Evolutionary conservation across 2,329 filamentous ascomycete species (phyloP), one percentile per base, ranked within the genome.

Genomic region (Fusarium sp.): DNA sequence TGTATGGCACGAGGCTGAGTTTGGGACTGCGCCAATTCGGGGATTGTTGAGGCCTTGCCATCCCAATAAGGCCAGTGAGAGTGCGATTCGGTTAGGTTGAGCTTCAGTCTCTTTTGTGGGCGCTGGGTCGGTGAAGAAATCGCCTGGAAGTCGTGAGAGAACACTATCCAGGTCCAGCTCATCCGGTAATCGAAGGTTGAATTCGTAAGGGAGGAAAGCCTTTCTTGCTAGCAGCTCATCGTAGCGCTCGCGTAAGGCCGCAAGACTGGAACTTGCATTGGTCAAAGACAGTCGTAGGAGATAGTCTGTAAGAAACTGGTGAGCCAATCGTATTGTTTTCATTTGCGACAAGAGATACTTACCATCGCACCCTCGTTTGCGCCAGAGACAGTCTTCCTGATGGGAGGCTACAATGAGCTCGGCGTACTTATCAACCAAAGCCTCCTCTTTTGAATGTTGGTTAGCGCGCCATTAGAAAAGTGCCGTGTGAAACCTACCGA

Each of bases 301-400:
- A 8, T 84, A 82, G 73, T 88, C 88, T 88, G 47, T 6, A 18
- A n/a, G 72, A 15, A 35, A 37, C 11, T 48, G 40, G 50, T 61
- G n/a, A 49, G 76, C 36, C 15, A 55, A 76, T 66, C 45, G 17
- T 63, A 72, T 23, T 73, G n/a, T n/a, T 25, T 20, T 14, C 17
- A n/a, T 33, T 18, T 14, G 23, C 4, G 14, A 29, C 25, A 20
- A 33, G 5, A 20, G 17, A 11, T 11, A 55, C 81, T 63, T 82
- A 93, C 91, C 89, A 78, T 97, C 94, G 76, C 94, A 97, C n/a
- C 93, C 94, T 61, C 88, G 88, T 76, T 88, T 91, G 72, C 89
- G 88, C 96, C 95, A 99, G 18, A 96, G 83, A 75, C 95, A 99
- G 64, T 89, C 89, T 51, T 93, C 90, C 27, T 89, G 86, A 76